Evolutionary conservation across 2,329 filamentous ascomycete species (phyloP), one percentile per base, ranked within the genome.

Genomic region (Geosmithia morbida): DNA sequence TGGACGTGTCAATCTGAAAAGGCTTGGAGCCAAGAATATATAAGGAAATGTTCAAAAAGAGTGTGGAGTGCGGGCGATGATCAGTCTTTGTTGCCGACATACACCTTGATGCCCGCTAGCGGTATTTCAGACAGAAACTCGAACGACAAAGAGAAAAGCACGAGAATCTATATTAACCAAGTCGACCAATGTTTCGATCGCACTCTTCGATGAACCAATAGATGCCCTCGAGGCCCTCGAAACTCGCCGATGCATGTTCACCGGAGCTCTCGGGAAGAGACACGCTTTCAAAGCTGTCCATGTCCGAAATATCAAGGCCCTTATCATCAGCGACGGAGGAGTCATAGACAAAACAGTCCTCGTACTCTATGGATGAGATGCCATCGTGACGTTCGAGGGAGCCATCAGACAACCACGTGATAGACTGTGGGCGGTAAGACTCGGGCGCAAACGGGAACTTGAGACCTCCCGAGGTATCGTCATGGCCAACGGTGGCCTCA

Each of bases 401-500:
- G 20, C 66, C 63, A 40, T 69, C 52, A 3, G 73, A 75, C 66
- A 65, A n/a, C 66, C 68, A 1, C 71, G 69, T 16, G 72, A 73
- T 6, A 30, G 69, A 49, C 1, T 60, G 61, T 41, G 22, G 22
- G 22, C 61, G 62, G 2, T 59, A 52, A 4, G 55, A 54, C 14
- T 69, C 70, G 0, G 89, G 85, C 1, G 89, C 89, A 57, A 87
- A 95, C 1, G 90, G 90, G 56, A 95, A 96, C 42, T 81, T 74
- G 18, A 97, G 71, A 5, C 87, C 87, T 53, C 92, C 74, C 2
- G 84, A 72, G 33, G 11, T 37, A 16, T 37, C 14, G 33, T 37
- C 33, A 13, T 37, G 33, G 33, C 14, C 33, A 1, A 80, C 79
- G 8, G 84, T 87, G 22, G 73, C 57, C 48, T 86, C 77, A 55